Evolutionary conservation across 2,329 filamentous ascomycete genomes (phyloP).

Genomic region (Aureobasidium sp.): DNA sequence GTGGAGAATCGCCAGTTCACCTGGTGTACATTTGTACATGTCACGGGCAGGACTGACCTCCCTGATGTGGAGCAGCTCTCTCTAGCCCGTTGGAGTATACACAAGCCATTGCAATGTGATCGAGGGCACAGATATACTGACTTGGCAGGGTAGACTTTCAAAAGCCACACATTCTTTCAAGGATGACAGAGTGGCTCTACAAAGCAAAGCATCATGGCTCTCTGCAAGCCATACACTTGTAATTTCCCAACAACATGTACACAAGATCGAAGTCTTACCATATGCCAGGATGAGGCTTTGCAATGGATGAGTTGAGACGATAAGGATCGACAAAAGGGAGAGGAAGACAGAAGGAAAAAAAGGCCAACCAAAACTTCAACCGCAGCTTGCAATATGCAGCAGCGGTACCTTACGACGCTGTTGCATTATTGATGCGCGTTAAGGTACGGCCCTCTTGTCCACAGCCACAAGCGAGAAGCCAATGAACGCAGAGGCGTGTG

Average conservation of each 20-base stretch:
- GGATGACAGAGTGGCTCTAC: background rate
- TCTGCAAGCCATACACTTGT: background rate
- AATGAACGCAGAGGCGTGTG: background rate
- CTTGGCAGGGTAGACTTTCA: background rate
- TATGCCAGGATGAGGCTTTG: background rate
- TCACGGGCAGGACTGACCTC: background rate
- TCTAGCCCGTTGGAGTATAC: background rate
- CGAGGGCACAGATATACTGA: background rate
- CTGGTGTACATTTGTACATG: background rate
- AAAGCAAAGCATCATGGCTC: background rate
- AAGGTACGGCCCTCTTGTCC: background rate
- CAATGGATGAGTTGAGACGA: background rate
- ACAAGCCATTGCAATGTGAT: background rate
- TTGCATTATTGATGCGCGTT: conserved; percentile 6
- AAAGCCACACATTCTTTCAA: background rate
- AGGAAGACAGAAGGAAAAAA: background rate
- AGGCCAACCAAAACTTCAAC: conserved; percentile 6
- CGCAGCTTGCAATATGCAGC: conserved; percentile 4
- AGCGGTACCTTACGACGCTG: conserved; percentile 6
- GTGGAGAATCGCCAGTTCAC: background rate
- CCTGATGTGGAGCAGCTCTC: background rate
- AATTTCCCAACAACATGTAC: background rate
- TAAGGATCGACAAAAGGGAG: background rate
- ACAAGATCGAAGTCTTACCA: background rate
- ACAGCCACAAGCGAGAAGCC: conserved; percentile 9